Conservation (phyloP, 257 asterid species). For the Agastache rugosa region DNA sequence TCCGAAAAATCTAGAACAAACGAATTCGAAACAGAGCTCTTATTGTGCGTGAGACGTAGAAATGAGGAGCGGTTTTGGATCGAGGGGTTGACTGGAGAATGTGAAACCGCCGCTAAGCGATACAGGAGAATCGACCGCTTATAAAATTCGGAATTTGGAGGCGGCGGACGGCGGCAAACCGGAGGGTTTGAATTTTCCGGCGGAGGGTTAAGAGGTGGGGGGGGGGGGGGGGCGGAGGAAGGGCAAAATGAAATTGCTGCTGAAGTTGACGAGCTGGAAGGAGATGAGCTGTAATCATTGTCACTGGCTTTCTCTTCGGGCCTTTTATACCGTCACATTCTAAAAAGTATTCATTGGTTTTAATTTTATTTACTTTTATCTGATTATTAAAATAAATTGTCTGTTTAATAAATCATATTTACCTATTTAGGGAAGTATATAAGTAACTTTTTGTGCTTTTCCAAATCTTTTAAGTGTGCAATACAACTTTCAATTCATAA, state of each 20-base stretch:
- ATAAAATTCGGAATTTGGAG: constrained; percentile 14
- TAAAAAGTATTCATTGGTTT: neutral
- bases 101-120: constrained; percentile 18
- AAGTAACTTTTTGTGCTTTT: too few relatives aligned
- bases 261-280: constrained; percentile 41
- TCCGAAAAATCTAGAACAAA: constrained; percentile 18
- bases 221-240: constrained; percentile 45
- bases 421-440: neutral
- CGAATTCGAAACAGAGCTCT: constrained; percentile 22
- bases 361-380: neutral
- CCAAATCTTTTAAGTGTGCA: too few relatives aligned
- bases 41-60: constrained; percentile 1
- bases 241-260: constrained; percentile 43
- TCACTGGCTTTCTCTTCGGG: constrained; percentile 34
- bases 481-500: too few relatives aligned
- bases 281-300: constrained; percentile 38
- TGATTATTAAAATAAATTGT: neutral
- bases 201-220: constrained; percentile 47
- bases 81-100: constrained; percentile 42
- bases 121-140: constrained; percentile 12
- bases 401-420: neutral
- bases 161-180: constrained; percentile 29
- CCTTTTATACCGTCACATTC: constrained; percentile 31
- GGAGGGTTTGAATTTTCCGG: constrained; percentile 31
- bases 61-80: constrained; percentile 41